These are phyloP conservation scores for Crataegus laevigata DNA, from an alignment of 306 rosid genomes.

Conservation along the genomic window DNA sequence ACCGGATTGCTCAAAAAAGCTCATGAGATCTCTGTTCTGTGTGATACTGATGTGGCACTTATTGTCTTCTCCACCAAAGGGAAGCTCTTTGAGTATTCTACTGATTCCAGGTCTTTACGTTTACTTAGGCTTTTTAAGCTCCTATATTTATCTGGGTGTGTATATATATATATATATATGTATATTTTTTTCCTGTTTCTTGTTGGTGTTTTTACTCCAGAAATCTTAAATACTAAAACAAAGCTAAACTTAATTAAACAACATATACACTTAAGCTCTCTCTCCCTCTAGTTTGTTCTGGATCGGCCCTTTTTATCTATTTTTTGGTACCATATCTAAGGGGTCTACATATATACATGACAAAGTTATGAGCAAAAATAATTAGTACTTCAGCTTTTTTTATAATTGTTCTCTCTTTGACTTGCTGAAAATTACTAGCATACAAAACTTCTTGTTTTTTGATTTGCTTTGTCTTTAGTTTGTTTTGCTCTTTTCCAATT, in stretches of 20 bases:
- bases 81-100: constrained; percentile 55
- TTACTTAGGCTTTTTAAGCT: not conserved
- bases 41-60: constrained; percentile 77
- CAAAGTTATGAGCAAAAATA: not conserved
- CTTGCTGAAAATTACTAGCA: not conserved
- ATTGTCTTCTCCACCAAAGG: constrained; percentile 67
- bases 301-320: not conserved
- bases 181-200: not conserved
- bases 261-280: not conserved
- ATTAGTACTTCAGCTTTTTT: not conserved
- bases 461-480: not conserved
- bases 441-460: not conserved
- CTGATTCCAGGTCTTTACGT: constrained; percentile 43
- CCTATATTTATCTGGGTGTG: not conserved
- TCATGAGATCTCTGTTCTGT: constrained; percentile 68
- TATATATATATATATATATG: not conserved
- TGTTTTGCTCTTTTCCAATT: not conserved
- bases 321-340: not conserved
- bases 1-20: constrained; percentile 69
- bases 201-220: not conserved
- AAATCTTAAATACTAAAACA: not conserved
- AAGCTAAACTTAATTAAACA: not conserved
- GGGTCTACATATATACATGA: not conserved
- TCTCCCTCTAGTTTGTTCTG: not conserved
- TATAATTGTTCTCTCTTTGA: not conserved